Evolutionary conservation across 306 rosid species (phyloP).

Genomic region (Pyrus betulifolia): DNA sequence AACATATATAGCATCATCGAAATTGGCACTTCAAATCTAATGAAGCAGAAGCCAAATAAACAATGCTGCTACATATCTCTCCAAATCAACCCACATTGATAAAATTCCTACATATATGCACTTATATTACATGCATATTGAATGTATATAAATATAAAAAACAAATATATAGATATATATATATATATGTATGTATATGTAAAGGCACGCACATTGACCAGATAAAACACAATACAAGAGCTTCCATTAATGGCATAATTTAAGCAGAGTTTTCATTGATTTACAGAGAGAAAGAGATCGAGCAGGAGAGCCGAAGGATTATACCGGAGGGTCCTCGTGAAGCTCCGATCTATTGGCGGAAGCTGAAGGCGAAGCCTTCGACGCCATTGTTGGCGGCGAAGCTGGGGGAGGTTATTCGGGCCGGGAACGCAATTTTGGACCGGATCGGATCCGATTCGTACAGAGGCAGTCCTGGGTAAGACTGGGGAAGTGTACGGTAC

Average conservation of each 20-base stretch:
- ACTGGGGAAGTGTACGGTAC: neutral
- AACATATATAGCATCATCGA: neutral
- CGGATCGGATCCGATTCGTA: conserved; percentile 63
- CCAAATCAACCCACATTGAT: conserved; percentile 17
- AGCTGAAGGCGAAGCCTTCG: conserved; percentile 52
- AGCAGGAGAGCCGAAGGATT: neutral
- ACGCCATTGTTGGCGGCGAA: conserved; percentile 65
- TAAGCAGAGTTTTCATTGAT: neutral
- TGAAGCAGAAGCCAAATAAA: neutral
- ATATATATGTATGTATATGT: neutral
- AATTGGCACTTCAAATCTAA: neutral
- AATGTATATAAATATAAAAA: neutral
- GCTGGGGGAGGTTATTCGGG: conserved; percentile 23
- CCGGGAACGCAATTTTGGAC: conserved; percentile 30
- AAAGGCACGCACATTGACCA: neutral
- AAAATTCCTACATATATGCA: neutral
- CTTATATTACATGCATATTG: neutral
- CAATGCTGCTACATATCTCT: conserved; percentile 29
- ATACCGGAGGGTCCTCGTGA: conserved; percentile 41
- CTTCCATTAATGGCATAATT: neutral
- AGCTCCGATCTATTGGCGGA: conserved; percentile 54
- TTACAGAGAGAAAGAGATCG: neutral
- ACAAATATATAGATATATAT: neutral
- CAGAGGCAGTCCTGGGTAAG: conserved; percentile 26
- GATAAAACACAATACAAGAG: neutral